phyloP scores from a whole-genome alignment of 2,329 filamentous ascomycete species.

The Leptosphaerulina australis region DNA sequence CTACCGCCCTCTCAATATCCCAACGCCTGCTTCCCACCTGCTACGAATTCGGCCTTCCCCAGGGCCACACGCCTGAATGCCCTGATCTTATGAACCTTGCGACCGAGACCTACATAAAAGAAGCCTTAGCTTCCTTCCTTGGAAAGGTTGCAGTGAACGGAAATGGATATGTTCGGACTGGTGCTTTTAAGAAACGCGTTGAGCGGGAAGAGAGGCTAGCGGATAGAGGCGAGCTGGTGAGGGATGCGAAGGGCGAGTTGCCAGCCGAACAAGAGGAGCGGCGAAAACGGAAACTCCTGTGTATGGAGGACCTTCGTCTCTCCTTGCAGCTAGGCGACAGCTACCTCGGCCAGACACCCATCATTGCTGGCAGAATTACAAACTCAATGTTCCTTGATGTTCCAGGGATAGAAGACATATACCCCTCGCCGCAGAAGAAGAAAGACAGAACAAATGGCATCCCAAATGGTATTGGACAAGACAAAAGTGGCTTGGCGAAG shows the following conservation, averaged over 20 bases:
- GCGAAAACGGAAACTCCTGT: conserved; percentile 71
- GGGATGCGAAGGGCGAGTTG: conserved; percentile 77
- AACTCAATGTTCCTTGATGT: conserved; percentile 69
- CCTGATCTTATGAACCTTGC: conserved; percentile 67
- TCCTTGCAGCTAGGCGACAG: conserved; percentile 77
- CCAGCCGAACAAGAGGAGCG: conserved; percentile 82
- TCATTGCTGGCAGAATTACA: conserved; percentile 72
- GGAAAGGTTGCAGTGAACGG: conserved; percentile 62
- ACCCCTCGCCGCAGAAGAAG: conserved; percentile 10
- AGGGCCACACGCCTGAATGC: conserved; percentile 59
- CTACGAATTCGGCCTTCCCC: conserved; percentile 66
- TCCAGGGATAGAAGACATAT: conserved; percentile 36
- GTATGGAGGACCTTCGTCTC: conserved; percentile 78
- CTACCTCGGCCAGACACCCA: conserved; percentile 77
- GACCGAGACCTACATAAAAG: conserved; percentile 68
- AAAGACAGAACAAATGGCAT: conserved; percentile 4
- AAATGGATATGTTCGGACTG: conserved; percentile 70
- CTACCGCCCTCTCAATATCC: conserved; percentile 62
- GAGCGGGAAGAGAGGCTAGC: conserved; percentile 75
- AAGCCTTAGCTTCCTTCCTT: conserved; percentile 62
- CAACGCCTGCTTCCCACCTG: conserved; percentile 68
- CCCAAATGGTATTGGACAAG: conserved; percentile 31
- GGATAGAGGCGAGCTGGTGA: conserved; percentile 72
- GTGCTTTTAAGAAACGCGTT: conserved; percentile 76
- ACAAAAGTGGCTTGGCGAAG: conserved; percentile 16